Conservation (phyloP, 495 filamentous ascomycete species). For the Aspergillus asperescens region DNA sequence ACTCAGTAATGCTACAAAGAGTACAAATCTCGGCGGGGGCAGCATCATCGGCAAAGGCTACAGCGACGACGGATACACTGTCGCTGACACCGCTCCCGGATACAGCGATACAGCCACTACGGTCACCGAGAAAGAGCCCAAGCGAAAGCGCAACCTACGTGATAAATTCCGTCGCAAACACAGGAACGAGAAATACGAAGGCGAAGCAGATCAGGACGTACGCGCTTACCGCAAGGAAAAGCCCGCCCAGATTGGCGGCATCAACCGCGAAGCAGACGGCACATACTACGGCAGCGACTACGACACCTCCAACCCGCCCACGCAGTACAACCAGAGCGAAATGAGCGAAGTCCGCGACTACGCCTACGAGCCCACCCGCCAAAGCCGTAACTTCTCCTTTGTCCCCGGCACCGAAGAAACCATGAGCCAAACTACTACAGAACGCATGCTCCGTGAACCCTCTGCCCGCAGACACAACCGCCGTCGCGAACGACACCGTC, state of each 20-base stretch:
- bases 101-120: slow-evolving; percentile 37
- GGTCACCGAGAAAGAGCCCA: slow-evolving; percentile 39
- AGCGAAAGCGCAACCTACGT: slow-evolving; percentile 36
- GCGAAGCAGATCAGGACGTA: slow-evolving; percentile 64
- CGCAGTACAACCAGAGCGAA: slow-evolving; percentile 47
- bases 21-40: slow-evolving; percentile 74
- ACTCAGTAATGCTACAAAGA: slow-evolving; percentile 71
- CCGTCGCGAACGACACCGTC: slow-evolving; percentile 28
- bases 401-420: slow-evolving; percentile 49
- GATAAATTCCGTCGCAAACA: slow-evolving; percentile 35
- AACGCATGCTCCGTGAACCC: slow-evolving; percentile 41
- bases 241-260: slow-evolving; percentile 74
- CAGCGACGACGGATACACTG: slow-evolving; percentile 50
- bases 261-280: slow-evolving; percentile 73
- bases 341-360: slow-evolving; percentile 48
- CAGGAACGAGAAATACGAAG: slow-evolving; percentile 48
- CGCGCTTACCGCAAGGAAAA: slow-evolving; percentile 79
- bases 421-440: slow-evolving; percentile 35
- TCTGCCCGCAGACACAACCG: slow-evolving; percentile 34
- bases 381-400: slow-evolving; percentile 14
- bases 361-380: slow-evolving; percentile 28
- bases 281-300: slow-evolving; percentile 63
- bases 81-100: slow-evolving; percentile 36
- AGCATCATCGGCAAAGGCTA: slow-evolving; percentile 64
- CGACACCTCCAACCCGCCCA: slow-evolving; percentile 45